Base-by-base conservation (phyloP, 345 rosid species). In the Arabidopsis thaliana region DNA sequence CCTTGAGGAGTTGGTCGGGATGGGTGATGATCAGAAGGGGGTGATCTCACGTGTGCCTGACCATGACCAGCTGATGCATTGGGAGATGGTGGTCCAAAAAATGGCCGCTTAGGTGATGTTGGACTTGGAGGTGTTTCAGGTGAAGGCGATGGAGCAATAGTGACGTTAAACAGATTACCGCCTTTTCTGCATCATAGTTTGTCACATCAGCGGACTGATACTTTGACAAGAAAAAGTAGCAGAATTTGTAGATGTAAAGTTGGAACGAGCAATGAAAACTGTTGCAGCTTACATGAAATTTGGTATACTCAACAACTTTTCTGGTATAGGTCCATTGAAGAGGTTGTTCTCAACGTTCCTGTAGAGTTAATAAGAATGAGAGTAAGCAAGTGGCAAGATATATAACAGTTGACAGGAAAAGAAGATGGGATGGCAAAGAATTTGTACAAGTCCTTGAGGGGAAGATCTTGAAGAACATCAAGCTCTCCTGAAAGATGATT, bases 261-360 rank as follows among this genome's bases (percentile, higher is more conserved):
- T 7, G 22, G 52, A 7, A 22, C 24, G 55, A 49, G 12, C 55
- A 49, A 49, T 20, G 55, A 49, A 22, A 49, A 49, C 6, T 49
- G 55, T 49, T 22, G 28, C 55, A 49, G 28, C 55, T 49, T 49
- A 49, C 55, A 49, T 22, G 55, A 49, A 49, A 49, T 49, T 49
- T 2, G 55, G 55, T 49, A 49, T 0, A 23, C 55, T 10, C 13
- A 49, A 22, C 30, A 49, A 49, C 55, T 49, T 49, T 1, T 49
- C 55, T 49, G 55, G 55, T 49, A 49, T 49, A 49, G 55, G 55
- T 22, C 55, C 55, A 49, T 49, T 22, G 11, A 49, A 49, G 55
- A 49, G 55, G 30, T 49, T 49, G 55, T 49, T 49, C 55, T 49
- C 55, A 6, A 49, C 55, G 22, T 49, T 49, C 28, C 55, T 49